Evolutionary conservation across 1,139 yeast species (phyloP), one percentile per base, ranked within the genome.

Genomic region (Torulaspora pretoriensis): DNA sequence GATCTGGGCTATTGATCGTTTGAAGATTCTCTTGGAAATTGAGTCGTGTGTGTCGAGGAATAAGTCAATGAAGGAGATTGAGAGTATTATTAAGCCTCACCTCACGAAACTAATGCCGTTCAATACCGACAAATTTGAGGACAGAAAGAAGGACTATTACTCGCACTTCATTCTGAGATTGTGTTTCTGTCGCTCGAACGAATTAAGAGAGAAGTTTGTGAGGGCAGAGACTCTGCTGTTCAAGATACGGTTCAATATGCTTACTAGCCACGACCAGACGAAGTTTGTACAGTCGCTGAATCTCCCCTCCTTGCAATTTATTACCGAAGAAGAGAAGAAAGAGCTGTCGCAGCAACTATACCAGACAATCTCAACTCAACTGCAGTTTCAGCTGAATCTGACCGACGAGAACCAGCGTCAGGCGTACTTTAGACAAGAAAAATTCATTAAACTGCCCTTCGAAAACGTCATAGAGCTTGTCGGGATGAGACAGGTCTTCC

Each of bases 1-100:
- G 66, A 74, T 74, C 13, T 92, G 97, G 97, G 97, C 97, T 7
- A 84, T 92, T 40, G 97, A 92, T 60, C 72, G 99, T 50, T 73
- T 92, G 52, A 81, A 83, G 59, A 79, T 92, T 8, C 73, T 94
- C 48, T 77, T 88, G 47, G 96, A 89, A 62, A 82, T 92, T 40
- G 97, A 90, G 59, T 77, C 89, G 6, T 79, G 84, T 54, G 64
- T 74, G 39, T 80, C 84, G 28, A 73, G 95, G 51, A 81, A 83
- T 50, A 81, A 81, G 58, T 67, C 77, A 1, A 64, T 75, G 40
- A 77, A 75, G 51, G 97, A 89, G 47, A 77, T 80, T 36, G 92
- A 84, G 55, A 61, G 69, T 8, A 69, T 77, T 9, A 68, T 92
- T 54, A 79, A 77, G 53, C 94, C 95, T 1, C 63, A 83, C 45